A percentile compares a stretch with the other conserved stretches of the same genome.
phyloP scores from a whole-genome alignment of 2,329 filamentous ascomycete genomes.

The Penicillium sp. region DNA sequence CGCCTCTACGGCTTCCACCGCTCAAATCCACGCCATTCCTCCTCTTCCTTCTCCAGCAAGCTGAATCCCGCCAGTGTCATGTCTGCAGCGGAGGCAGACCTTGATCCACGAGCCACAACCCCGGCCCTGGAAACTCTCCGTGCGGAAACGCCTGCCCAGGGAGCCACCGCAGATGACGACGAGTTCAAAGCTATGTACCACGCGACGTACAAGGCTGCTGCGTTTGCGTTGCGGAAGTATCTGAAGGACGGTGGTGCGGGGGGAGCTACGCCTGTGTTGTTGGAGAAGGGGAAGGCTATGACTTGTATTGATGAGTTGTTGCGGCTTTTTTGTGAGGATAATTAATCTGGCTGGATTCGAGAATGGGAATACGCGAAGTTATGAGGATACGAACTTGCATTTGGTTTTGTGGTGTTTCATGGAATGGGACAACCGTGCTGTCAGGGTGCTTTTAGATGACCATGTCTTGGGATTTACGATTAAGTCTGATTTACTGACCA shows the following conservation, averaged over 20 bases:
- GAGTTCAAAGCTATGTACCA: conserved; percentile 50
- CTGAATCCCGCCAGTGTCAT: neutral
- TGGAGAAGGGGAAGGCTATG: conserved; percentile 45
- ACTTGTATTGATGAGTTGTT: conserved; percentile 45
- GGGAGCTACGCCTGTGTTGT: conserved; percentile 21
- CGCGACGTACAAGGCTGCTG: conserved; percentile 46
- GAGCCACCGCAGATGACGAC: conserved; percentile 36
- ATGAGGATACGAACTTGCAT: conserved; percentile 24
- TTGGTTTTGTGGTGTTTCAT: conserved; percentile 11
- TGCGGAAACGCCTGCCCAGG: conserved; percentile 24
- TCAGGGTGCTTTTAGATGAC: neutral
- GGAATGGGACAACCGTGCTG: neutral
- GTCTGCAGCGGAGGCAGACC: conserved; percentile 12
- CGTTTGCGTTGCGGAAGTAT: conserved; percentile 46
- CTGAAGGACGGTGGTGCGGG: conserved; percentile 29
- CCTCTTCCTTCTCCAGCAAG: conserved; percentile 24
- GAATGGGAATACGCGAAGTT: neutral
- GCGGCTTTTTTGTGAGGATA: conserved; percentile 45
- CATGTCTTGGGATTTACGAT: neutral
- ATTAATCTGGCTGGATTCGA: conserved; percentile 16
- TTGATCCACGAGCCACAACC: conserved; percentile 11
- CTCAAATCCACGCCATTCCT: conserved; percentile 26
- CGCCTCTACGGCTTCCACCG: conserved; percentile 47
- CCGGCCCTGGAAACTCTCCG: conserved; percentile 16
- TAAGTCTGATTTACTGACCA: neutral